These are phyloP conservation scores for Russula foetens DNA, from an alignment of 768 basidiomycete genomes.

Conservation along the genomic window DNA sequence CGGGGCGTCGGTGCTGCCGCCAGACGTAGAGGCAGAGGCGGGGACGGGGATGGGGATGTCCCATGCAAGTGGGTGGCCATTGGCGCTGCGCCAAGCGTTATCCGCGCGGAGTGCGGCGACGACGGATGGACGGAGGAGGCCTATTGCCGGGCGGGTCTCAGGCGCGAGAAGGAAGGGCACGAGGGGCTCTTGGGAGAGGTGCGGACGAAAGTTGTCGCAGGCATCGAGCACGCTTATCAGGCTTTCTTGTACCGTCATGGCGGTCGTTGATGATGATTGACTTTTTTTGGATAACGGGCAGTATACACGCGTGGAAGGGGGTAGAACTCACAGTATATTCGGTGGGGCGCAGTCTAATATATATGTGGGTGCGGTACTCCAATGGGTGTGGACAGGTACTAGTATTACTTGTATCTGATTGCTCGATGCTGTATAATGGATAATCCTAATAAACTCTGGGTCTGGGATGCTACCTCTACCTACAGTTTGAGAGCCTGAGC, in stretches of 20 bases:
- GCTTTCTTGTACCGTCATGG: background rate
- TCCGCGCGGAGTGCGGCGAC: slow-evolving; percentile 47
- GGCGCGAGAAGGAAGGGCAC: slow-evolving; percentile 49
- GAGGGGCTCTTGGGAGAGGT: slow-evolving; percentile 34
- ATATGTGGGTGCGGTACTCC: too few relatives aligned
- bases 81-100: slow-evolving; percentile 30
- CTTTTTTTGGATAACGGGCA: too few relatives aligned
- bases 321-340: too few relatives aligned
- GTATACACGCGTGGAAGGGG: too few relatives aligned
- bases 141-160: slow-evolving; percentile 45
- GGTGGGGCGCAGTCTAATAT: too few relatives aligned
- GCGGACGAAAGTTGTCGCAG: slow-evolving; percentile 63
- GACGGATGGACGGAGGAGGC: slow-evolving; percentile 51
- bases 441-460: too few relatives aligned
- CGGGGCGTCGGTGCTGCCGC: background rate
- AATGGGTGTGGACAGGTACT: too few relatives aligned
- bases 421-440: too few relatives aligned
- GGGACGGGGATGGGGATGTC: slow-evolving; percentile 25
- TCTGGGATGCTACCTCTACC: too few relatives aligned
- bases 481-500: too few relatives aligned
- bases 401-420: too few relatives aligned
- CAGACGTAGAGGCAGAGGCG: too few relatives aligned
- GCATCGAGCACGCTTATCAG: slow-evolving; percentile 57
- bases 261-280: background rate
- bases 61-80: slow-evolving; percentile 33